phyloP scores from a whole-genome alignment of 2,329 filamentous ascomycete genomes.

The Exophiala calicioides region DNA sequence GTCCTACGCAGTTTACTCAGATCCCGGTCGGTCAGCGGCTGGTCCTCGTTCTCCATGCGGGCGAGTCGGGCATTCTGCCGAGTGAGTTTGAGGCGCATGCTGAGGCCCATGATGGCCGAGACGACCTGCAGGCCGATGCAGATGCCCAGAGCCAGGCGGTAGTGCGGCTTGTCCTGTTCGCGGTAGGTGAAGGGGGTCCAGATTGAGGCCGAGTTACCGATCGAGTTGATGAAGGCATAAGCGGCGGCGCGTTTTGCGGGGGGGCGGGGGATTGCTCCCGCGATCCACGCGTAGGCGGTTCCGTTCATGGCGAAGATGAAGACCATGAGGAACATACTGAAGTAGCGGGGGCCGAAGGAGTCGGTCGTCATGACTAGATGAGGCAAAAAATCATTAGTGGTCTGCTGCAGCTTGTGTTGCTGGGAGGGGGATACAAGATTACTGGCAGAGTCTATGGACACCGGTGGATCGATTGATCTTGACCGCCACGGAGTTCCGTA shows the following conservation, averaged over 20 bases:
- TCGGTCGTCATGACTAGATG: slow-evolving; percentile 57
- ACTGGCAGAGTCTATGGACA: too few species aligned
- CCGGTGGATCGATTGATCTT: too few species aligned
- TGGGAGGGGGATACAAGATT: too few species aligned
- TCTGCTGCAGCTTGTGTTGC: too few species aligned
- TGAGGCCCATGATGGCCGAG: slow-evolving; percentile 38
- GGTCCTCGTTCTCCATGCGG: slow-evolving; percentile 52
- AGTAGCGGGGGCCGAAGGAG: slow-evolving; percentile 56
- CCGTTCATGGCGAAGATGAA: slow-evolving; percentile 60
- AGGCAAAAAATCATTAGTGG: too few species aligned
- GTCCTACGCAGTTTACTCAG: slow-evolving; percentile 51
- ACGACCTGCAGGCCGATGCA: slow-evolving; percentile 44
- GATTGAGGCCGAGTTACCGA: slow-evolving; percentile 56
- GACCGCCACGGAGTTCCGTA: too few species aligned
- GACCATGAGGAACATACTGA: slow-evolving; percentile 55
- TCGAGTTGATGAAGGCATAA: slow-evolving; percentile 57
- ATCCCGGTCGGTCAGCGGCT: slow-evolving; percentile 50
- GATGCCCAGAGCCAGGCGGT: slow-evolving; percentile 44
- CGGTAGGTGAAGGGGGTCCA: slow-evolving; percentile 55
- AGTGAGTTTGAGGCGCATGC: slow-evolving; percentile 43
- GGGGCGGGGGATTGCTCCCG: slow-evolving; percentile 52
- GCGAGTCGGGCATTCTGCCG: slow-evolving; percentile 54
- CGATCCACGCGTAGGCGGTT: slow-evolving; percentile 54
- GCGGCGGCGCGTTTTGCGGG: slow-evolving; percentile 58
- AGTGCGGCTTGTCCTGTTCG: slow-evolving; percentile 41